phyloP scores from a whole-genome alignment of 2,329 filamentous ascomycete species.

The Epicoccum sorghinum region DNA sequence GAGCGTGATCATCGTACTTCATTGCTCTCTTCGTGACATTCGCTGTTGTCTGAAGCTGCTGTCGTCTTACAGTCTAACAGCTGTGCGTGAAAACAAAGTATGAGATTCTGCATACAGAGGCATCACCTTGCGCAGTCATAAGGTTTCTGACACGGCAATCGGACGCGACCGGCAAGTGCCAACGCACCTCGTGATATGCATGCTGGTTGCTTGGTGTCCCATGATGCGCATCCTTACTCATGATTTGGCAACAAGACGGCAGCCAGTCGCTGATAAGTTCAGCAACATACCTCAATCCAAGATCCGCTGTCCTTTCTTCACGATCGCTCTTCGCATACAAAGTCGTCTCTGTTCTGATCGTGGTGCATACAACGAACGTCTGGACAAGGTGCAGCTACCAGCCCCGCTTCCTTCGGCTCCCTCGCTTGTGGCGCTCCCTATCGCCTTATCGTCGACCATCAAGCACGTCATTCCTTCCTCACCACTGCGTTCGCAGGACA shows the following conservation, averaged over 20 bases:
- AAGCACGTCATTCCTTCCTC: constrained; percentile 32
- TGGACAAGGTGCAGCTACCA: constrained; percentile 7
- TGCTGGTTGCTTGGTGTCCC: constrained; percentile 14
- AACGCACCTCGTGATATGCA: constrained; percentile 32
- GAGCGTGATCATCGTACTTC: no score
- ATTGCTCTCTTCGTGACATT: no score
- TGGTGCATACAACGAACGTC: background rate
- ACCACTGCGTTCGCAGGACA: constrained; percentile 12
- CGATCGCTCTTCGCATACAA: background rate
- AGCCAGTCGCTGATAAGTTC: background rate
- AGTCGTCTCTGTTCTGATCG: background rate
- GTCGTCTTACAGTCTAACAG: no score
- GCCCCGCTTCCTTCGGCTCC: constrained; percentile 14
- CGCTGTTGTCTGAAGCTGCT: no score
- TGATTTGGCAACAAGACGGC: constrained; percentile 11
- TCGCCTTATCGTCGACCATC: constrained; percentile 27
- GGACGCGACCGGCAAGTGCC: constrained; percentile 22
- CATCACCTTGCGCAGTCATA: background rate
- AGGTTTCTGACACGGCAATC: background rate
- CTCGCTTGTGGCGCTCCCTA: constrained; percentile 34
- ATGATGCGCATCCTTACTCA: constrained; percentile 20
- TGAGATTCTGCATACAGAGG: no score
- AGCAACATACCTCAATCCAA: background rate
- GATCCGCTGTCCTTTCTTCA: no score
- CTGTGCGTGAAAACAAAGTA: no score